phyloP scores from a whole-genome alignment of 2,329 filamentous ascomycete genomes.

The Ophiostoma ulmi region DNA sequence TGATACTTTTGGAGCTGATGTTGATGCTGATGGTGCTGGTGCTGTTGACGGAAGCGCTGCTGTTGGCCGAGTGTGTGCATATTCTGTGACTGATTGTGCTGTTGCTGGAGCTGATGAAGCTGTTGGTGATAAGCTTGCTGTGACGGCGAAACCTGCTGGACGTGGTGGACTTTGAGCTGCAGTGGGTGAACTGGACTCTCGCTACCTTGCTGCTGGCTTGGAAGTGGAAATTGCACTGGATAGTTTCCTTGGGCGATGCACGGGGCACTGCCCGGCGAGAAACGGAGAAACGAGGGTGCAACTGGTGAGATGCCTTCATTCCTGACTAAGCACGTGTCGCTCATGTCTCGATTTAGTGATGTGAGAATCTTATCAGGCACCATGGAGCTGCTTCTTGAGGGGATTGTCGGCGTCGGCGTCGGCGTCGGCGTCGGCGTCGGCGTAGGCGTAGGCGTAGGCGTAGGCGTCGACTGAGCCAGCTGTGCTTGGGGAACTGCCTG shows the following conservation, averaged over 20 bases:
- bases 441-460: conserved; percentile 4
- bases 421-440: conserved; percentile 2
- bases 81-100: conserved; percentile 17
- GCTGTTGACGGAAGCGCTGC: conserved; percentile 6
- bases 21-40: not conserved
- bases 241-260: not conserved
- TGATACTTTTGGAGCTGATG: conserved; percentile 8
- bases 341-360: not conserved
- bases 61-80: conserved; percentile 5
- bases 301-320: conserved; percentile 16
- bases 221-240: not conserved
- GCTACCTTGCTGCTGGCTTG: not conserved
- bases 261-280: not conserved
- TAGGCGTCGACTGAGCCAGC: conserved; percentile 30
- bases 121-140: not conserved
- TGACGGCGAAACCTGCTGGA: not conserved
- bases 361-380: not conserved
- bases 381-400: not conserved
- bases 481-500: conserved; percentile 35
- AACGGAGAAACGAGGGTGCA: not conserved
- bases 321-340: conserved; percentile 2
- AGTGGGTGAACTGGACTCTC: conserved; percentile 16
- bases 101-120: conserved; percentile 10
- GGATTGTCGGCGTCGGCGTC: not conserved
- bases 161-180: not conserved